Evolutionary conservation across 306 rosid species (phyloP), one percentile per base, ranked within the genome.

Genomic region (Cucumis hystrix): DNA sequence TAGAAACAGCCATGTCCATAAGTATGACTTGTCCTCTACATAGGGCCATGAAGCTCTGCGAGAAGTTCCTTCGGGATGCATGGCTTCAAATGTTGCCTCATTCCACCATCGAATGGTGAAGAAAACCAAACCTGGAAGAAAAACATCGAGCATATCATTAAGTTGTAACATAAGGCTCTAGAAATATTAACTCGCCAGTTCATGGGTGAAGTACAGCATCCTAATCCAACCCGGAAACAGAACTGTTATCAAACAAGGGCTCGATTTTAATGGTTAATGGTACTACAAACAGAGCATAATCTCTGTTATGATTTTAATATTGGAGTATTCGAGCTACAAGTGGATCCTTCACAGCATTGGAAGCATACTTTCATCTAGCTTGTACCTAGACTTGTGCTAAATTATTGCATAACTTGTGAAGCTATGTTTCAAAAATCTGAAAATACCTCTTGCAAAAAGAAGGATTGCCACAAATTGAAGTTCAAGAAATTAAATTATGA

Each of bases 71-170:
- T 83, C 91, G 1, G 97, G 97, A 77, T 83, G 92, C 98, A 89
- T 89, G 58, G 93, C 98, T 77, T 86, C 92, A 54, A 93, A 88
- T 77, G 91, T 85, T 33, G 83, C 86, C 20, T 92, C 92, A 75
- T 91, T 89, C 98, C 98, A 93, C 98, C 98, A 93, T 37, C 98
- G 87, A 73, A 93, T 88, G 51, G 98, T 93, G 80, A 93, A 93
- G 87, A 93, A 93, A 82, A 93, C 98, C 57, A 93, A 65, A 78
- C 98, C 98, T 93, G 88, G 52, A 83, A 79, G 73, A 33, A n/a
- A 62, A 60, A 63, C 57, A 25, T 70, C 75, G 17, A 69, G 37
- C 0, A 20, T 67, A 3, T 11, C 37, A 14, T 47, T 47, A 45
- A 47, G 37, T 8, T 3, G 20, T 8, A 41, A 7, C 33, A 68